These are phyloP conservation scores for Guyanaporus albipodus DNA, from an alignment of 768 basidiomycete species.

Conservation along the genomic window DNA sequence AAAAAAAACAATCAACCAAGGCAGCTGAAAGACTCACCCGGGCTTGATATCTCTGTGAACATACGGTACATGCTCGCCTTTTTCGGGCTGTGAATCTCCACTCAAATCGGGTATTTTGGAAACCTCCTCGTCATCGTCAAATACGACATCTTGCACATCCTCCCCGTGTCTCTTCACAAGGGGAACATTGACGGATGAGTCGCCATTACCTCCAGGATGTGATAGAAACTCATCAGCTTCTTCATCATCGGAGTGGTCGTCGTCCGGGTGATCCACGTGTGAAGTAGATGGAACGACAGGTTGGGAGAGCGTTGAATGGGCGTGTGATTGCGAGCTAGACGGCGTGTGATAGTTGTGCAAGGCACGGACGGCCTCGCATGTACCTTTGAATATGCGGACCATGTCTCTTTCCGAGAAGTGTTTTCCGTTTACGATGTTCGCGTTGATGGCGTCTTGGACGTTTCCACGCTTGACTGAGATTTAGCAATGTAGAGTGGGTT, in stretches of 20 bases:
- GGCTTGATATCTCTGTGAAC: constrained; percentile 98
- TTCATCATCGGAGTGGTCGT: constrained; percentile 43
- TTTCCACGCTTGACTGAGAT: constrained; percentile 70
- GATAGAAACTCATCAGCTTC: constrained; percentile 72
- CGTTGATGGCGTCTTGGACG: constrained; percentile 91
- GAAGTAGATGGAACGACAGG: constrained; percentile 21
- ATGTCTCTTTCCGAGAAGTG: constrained; percentile 88
- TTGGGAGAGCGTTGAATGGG: constrained; percentile 20
- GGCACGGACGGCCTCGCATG: constrained; percentile 89
- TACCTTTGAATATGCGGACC: constrained; percentile 86
- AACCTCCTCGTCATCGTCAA: constrained; percentile 69
- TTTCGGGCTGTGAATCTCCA: constrained; percentile 33
- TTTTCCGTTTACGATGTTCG: constrained; percentile 75
- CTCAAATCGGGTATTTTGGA: constrained; percentile 40
- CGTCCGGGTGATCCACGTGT: constrained; percentile 13
- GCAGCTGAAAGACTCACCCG: constrained; percentile 51
- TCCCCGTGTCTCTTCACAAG: constrained; percentile 52
- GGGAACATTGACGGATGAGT: constrained; percentile 46
- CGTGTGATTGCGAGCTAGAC: constrained; percentile 19
- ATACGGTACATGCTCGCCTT: constrained; percentile 72
- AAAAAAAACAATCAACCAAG: not conserved
- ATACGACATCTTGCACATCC: constrained; percentile 58
- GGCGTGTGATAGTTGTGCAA: constrained; percentile 86
- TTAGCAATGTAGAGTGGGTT: not conserved
- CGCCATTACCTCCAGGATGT: constrained; percentile 66